Conservation (phyloP, 179 eudicot species). For the Beta corolliflora region DNA sequence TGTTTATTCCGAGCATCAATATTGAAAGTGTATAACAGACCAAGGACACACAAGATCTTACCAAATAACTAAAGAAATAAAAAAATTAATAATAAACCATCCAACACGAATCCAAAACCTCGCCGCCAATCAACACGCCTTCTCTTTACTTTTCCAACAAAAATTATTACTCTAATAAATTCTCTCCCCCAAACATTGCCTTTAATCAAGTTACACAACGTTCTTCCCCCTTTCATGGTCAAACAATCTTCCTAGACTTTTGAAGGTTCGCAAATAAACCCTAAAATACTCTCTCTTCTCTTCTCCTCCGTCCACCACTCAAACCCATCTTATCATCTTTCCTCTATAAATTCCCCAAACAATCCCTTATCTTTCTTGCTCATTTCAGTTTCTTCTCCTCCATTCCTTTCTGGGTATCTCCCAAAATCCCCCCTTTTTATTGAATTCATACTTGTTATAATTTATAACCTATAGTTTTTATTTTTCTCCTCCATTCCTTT, state of each 20-base stretch:
- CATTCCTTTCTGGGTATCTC: constrained; percentile 6
- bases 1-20: too few relatives aligned
- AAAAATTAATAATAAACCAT: not conserved
- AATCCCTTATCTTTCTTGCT: not conserved
- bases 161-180: not conserved
- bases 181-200: not conserved
- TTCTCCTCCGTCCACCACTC: constrained; percentile 14
- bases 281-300: not conserved
- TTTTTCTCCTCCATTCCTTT: not conserved
- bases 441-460: too few relatives aligned
- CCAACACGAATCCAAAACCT: not conserved
- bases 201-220: not conserved
- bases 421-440: not conserved
- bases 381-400: constrained; percentile 10
- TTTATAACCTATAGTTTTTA: not conserved
- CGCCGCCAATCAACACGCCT: constrained; percentile 17
- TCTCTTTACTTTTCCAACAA: not conserved
- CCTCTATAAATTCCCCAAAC: constrained; percentile 16
- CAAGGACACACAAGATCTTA: too few relatives aligned
- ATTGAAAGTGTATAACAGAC: too few relatives aligned
- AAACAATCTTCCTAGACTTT: not conserved
- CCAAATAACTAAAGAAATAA: not conserved
- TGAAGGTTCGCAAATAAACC: not conserved
- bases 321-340: not conserved
- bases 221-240: not conserved